Percentiles rank a stretch among this genome's conserved stretches.
phyloP scores from a whole-genome alignment of 2,329 filamentous ascomycete genomes.

The Colletotrichum spaethianum region DNA sequence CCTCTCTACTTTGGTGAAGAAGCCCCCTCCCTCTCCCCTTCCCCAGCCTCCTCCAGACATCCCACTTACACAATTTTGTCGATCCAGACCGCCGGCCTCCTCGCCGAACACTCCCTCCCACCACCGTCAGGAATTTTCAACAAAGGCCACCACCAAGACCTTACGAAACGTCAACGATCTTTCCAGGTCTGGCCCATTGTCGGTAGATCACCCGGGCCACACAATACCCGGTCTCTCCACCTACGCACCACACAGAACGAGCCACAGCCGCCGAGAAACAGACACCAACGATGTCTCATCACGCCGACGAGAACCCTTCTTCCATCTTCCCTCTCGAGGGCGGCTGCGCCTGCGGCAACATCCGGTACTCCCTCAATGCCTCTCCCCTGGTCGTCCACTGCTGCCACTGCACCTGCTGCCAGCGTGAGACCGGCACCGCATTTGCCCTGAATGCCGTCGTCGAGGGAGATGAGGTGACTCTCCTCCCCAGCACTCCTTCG shows the following conservation, averaged over 20 bases:
- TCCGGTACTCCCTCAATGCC: slow-evolving; percentile 76
- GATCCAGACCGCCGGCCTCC: slow-evolving; percentile 22
- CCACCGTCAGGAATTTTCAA: slow-evolving; percentile 24
- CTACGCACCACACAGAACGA: slow-evolving; percentile 2
- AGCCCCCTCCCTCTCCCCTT: neutral
- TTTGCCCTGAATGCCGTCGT: slow-evolving; percentile 59
- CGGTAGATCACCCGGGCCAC: slow-evolving; percentile 17
- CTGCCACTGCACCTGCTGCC: slow-evolving; percentile 64
- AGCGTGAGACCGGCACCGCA: slow-evolving; percentile 59
- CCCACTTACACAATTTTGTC: slow-evolving; percentile 23
- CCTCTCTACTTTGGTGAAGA: slow-evolving; percentile 2
- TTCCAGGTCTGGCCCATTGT: neutral
- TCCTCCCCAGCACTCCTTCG: slow-evolving; percentile 47
- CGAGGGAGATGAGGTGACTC: slow-evolving; percentile 53
- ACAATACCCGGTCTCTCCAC: slow-evolving; percentile 27
- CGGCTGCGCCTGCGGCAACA: slow-evolving; percentile 78
- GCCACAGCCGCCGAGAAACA: neutral
- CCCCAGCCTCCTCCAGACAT: slow-evolving; percentile 34
- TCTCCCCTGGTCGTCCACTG: slow-evolving; percentile 63
- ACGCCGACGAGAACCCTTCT: slow-evolving; percentile 16
- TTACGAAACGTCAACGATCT: slow-evolving; percentile 3
- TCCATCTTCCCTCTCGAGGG: slow-evolving; percentile 48
- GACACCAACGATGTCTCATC: slow-evolving; percentile 23
- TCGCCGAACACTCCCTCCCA: neutral
- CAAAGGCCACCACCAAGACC: slow-evolving; percentile 2